Evolutionary conservation across 1,284 basidiomycete species (phyloP).

Genomic region (Cutaneotrichosporon sp.): DNA sequence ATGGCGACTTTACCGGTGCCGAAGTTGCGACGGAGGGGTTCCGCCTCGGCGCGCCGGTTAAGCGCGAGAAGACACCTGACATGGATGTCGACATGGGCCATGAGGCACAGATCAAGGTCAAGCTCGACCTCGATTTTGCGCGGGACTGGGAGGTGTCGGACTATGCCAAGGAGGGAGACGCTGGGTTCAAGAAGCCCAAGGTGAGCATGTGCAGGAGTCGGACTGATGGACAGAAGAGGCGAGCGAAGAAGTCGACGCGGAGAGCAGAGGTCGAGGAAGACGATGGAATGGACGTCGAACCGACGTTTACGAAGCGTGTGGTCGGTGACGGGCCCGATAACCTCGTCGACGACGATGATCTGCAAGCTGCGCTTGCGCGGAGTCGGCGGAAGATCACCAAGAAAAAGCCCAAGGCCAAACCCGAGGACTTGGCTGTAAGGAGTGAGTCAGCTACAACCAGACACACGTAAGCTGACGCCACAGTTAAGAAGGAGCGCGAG

Average conservation of each 20-base stretch:
- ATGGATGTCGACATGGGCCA: slow-evolving; percentile 58
- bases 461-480: slow-evolving; percentile 37
- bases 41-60: slow-evolving; percentile 61
- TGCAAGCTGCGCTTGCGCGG: slow-evolving; percentile 87
- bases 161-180: slow-evolving; percentile 85
- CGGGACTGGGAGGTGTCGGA: slow-evolving; percentile 81
- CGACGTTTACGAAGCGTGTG: slow-evolving; percentile 44
- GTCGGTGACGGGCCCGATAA: slow-evolving; percentile 71
- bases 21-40: slow-evolving; percentile 63
- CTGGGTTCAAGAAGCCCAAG: slow-evolving; percentile 91
- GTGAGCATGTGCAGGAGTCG: neutral
- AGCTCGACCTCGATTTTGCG: slow-evolving; percentile 81
- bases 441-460: slow-evolving; percentile 54
- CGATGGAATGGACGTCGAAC: slow-evolving; percentile 72
- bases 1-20: slow-evolving; percentile 74
- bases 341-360: slow-evolving; percentile 97
- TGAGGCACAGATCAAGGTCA: slow-evolving; percentile 42
- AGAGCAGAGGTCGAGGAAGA: slow-evolving; percentile 65
- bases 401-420: slow-evolving; percentile 72
- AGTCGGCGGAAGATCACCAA: slow-evolving; percentile 77
- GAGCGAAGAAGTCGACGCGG: slow-evolving; percentile 67
- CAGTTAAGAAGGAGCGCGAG: slow-evolving; percentile 64
- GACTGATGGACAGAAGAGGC: slow-evolving; percentile 66
- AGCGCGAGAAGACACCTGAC: slow-evolving; percentile 55
- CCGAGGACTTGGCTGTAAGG: slow-evolving; percentile 79